Evolutionary conservation across 2,329 filamentous ascomycete species (phyloP).

Genomic region (Talaromyces sp.): DNA sequence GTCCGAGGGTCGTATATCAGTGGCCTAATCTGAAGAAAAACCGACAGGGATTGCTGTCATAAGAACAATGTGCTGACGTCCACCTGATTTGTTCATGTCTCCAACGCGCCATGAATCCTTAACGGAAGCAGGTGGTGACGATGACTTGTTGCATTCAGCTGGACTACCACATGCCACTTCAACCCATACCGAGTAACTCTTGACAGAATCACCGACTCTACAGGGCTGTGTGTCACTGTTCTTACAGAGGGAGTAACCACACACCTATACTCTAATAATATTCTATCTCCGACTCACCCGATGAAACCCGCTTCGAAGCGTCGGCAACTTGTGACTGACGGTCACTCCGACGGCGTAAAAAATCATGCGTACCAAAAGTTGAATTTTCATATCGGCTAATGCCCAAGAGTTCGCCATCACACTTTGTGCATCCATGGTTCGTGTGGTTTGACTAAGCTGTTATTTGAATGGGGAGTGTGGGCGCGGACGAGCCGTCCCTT

Average conservation of each 20-base stretch:
- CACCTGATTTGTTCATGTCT: background rate
- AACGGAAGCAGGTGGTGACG: background rate
- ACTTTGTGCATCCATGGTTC: conserved; percentile 3
- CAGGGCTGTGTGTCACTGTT: background rate
- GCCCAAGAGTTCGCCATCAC: background rate
- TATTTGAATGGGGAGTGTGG: background rate
- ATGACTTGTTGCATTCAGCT: background rate
- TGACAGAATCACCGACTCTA: background rate
- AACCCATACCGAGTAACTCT: background rate
- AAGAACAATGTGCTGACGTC: conserved; percentile 2
- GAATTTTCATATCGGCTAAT: background rate
- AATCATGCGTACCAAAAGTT: background rate
- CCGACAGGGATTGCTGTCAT: conserved; percentile 5
- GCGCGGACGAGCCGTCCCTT: conserved; percentile 8
- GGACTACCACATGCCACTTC: background rate
- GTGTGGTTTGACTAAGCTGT: background rate
- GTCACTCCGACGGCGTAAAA: background rate
- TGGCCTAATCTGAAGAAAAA: conserved; percentile 4
- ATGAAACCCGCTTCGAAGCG: background rate
- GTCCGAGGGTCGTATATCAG: conserved; percentile 1
- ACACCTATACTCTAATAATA: background rate
- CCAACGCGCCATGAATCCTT: background rate
- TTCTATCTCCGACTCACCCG: background rate
- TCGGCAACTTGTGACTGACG: background rate
- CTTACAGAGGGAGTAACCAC: background rate